These are phyloP conservation scores for Rosa rugosa DNA, from an alignment of 306 rosid genomes.

Conservation along the genomic window DNA sequence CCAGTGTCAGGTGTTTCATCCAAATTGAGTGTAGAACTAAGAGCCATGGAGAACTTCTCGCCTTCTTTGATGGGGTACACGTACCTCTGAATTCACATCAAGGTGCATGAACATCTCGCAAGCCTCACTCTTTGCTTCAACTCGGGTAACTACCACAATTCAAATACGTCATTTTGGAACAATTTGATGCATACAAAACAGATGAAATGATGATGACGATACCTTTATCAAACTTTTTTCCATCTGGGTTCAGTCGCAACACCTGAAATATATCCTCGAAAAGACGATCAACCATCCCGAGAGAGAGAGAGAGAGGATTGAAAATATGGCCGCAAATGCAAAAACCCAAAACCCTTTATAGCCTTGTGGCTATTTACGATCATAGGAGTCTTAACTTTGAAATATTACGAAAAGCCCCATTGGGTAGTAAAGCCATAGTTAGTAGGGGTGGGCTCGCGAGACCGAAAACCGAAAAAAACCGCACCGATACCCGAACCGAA, in stretches of 20 bases:
- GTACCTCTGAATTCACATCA: conserved; percentile 76
- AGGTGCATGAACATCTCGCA: conserved; percentile 98
- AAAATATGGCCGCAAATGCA: background rate
- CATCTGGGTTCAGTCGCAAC: conserved; percentile 73
- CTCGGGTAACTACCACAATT: conserved; percentile 55
- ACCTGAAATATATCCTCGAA: conserved; percentile 83
- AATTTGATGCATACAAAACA: background rate
- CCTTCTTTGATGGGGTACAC: conserved; percentile 73
- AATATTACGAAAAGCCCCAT: too few relatives aligned
- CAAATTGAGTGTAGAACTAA: conserved; percentile 72
- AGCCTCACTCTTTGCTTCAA: conserved; percentile 91
- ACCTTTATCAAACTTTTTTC: conserved; percentile 87
- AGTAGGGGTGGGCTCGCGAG: too few relatives aligned
- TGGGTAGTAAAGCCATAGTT: too few relatives aligned
- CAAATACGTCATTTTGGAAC: background rate
- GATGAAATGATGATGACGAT: conserved; percentile 55
- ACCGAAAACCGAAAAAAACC: too few relatives aligned
- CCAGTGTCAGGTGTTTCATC: conserved; percentile 93
- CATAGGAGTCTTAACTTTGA: too few relatives aligned
- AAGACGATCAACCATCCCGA: conserved; percentile 70
- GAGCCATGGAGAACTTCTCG: conserved; percentile 73
- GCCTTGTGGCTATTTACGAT: background rate
- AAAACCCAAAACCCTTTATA: background rate
- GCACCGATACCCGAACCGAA: too few relatives aligned
- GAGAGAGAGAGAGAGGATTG: background rate